These are phyloP conservation scores for Irpex rosettiformis DNA, from an alignment of 1,284 basidiomycete genomes.

Conservation along the genomic window DNA sequence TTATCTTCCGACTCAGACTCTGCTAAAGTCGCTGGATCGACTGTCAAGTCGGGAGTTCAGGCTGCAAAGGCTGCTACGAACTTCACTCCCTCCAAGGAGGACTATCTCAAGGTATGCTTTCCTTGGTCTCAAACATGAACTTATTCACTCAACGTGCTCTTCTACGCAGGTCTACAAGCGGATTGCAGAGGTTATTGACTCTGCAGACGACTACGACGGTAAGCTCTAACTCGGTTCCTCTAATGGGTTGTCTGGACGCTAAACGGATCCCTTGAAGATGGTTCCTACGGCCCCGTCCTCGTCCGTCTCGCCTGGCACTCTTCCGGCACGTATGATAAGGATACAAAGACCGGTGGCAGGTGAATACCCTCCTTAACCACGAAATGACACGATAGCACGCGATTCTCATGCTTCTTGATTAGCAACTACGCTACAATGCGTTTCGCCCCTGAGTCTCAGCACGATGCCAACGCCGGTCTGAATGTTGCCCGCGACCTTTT, in stretches of 20 bases:
- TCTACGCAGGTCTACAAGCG: slow-evolving; percentile 77
- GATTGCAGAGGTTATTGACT: slow-evolving; percentile 75
- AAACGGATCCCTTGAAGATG: slow-evolving; percentile 50
- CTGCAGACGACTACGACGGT: slow-evolving; percentile 81
- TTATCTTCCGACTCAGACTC: slow-evolving; percentile 42
- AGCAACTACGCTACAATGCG: slow-evolving; percentile 97
- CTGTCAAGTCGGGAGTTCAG: slow-evolving; percentile 57
- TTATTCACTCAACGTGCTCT: slow-evolving; percentile 3
- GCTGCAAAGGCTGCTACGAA: slow-evolving; percentile 58
- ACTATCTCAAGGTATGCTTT: slow-evolving; percentile 75
- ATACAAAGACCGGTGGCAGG: slow-evolving; percentile 86
- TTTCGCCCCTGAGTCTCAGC: slow-evolving; percentile 81
- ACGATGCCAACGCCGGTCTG: slow-evolving; percentile 88
- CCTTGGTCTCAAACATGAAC: background rate
- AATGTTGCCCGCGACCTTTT: slow-evolving; percentile 80
- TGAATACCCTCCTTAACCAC: slow-evolving; percentile 24
- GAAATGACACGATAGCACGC: background rate
- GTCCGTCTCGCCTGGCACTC: slow-evolving; percentile 94
- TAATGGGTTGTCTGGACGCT: slow-evolving; percentile 7
- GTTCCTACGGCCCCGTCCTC: slow-evolving; percentile 87
- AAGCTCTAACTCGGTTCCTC: slow-evolving; percentile 21
- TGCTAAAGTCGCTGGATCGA: slow-evolving; percentile 47
- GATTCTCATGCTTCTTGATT: background rate
- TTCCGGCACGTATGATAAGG: slow-evolving; percentile 91
- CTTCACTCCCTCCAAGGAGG: slow-evolving; percentile 69